Evolutionary conservation across 2,329 filamentous ascomycete species (phyloP).

Genomic region (Penicillium sp.): DNA sequence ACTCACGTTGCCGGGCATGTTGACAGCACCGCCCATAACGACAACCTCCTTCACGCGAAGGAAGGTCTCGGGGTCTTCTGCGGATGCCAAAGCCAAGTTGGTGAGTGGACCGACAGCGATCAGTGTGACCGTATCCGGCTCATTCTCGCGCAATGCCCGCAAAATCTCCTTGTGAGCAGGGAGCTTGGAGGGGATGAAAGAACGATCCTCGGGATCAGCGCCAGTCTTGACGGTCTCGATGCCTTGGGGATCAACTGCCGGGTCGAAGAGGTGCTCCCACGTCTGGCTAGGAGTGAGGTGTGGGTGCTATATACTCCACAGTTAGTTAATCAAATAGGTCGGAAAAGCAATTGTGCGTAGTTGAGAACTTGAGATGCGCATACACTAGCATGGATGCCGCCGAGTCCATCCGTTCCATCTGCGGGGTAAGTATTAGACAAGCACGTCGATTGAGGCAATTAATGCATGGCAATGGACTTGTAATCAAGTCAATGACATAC

Average conservation of each 20-base stretch:
- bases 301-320: slow-evolving; percentile 56
- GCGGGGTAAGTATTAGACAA: slow-evolving; percentile 13
- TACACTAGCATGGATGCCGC: slow-evolving; percentile 66
- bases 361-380: slow-evolving; percentile 5
- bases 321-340: not conserved
- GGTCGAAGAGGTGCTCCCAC: slow-evolving; percentile 70
- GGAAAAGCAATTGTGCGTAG: not conserved
- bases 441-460: not conserved
- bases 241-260: slow-evolving; percentile 43
- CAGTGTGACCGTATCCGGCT: slow-evolving; percentile 82
- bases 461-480: not conserved
- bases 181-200: slow-evolving; percentile 73
- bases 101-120: slow-evolving; percentile 88
- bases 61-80: slow-evolving; percentile 86
- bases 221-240: slow-evolving; percentile 50
- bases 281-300: slow-evolving; percentile 73
- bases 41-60: slow-evolving; percentile 86
- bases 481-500: slow-evolving; percentile 52
- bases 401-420: slow-evolving; percentile 77
- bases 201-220: slow-evolving; percentile 43
- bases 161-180: slow-evolving; percentile 85
- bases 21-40: slow-evolving; percentile 90
- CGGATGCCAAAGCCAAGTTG: slow-evolving; percentile 87
- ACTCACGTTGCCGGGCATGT: slow-evolving; percentile 76
- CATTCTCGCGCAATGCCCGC: slow-evolving; percentile 78